Percentiles rank a stretch among this genome's conserved stretches.
Evolutionary conservation across 164 flowering plant genomes (phyloP).

Genomic region (Dillenia suffruticosa): DNA sequence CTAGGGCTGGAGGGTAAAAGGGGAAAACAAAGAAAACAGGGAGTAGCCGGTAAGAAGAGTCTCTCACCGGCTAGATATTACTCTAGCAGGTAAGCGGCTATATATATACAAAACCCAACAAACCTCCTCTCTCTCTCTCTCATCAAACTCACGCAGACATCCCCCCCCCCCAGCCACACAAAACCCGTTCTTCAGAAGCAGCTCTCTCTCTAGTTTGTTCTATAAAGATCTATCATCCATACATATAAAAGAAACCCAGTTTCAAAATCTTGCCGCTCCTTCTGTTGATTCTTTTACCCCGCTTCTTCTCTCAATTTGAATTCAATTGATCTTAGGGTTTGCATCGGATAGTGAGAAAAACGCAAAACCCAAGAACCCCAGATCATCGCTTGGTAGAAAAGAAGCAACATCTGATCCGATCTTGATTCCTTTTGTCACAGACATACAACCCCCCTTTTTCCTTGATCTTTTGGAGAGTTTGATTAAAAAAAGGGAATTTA

Average conservation of each 20-base stretch:
- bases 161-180: not conserved
- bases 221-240: not conserved
- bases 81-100: not conserved
- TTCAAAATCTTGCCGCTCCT: constrained; percentile 3
- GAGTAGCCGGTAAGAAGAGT: not conserved
- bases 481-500: not conserved
- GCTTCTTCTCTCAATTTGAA: not conserved
- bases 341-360: not conserved
- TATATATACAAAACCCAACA: not conserved
- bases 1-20: too few relatives aligned
- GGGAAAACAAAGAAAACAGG: too few relatives aligned
- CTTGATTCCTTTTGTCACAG: not conserved
- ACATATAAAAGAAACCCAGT: not conserved
- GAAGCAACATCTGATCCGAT: not conserved
- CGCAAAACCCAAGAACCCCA: not conserved
- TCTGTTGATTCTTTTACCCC: not conserved
- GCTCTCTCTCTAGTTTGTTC: not conserved
- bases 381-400: not conserved
- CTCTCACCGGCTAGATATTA: not conserved
- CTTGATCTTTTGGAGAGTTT: not conserved
- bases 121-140: not conserved
- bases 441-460: not conserved
- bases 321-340: not conserved
- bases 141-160: too few relatives aligned
- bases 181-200: not conserved